Conservation (phyloP, 2,329 filamentous ascomycete species). For the Podosphaera xanthii region DNA sequence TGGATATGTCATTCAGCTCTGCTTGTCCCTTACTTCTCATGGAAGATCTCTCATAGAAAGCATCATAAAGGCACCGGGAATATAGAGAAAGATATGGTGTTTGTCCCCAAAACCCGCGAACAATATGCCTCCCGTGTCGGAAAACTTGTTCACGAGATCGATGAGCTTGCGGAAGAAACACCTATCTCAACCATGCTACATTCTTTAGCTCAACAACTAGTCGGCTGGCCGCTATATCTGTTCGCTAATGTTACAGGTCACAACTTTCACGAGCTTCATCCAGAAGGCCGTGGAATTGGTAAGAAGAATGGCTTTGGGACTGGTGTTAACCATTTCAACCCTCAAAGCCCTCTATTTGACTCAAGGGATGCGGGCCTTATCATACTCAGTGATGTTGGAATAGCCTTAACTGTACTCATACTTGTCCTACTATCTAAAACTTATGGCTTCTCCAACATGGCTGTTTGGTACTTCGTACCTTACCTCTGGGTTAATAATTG, state of each 20-base stretch:
- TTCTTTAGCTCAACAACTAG: constrained; percentile 65
- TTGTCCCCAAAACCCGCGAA: constrained; percentile 78
- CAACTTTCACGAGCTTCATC: constrained; percentile 77
- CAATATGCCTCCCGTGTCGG: constrained; percentile 57
- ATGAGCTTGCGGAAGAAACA: constrained; percentile 84
- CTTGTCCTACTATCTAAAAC: constrained; percentile 42
- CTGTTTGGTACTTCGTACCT: constrained; percentile 85
- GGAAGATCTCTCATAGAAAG: constrained; percentile 98
- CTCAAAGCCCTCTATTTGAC: constrained; percentile 74
- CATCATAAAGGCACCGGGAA: constrained; percentile 98
- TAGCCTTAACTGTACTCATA: constrained; percentile 35
- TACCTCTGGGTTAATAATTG: constrained; percentile 99
- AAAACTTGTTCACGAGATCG: constrained; percentile 54
- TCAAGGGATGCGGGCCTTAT: constrained; percentile 76
- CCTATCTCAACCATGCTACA: constrained; percentile 57
- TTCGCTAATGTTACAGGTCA: constrained; percentile 85
- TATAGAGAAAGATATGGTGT: constrained; percentile 97
- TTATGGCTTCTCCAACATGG: constrained; percentile 67
- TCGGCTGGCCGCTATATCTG: constrained; percentile 87
- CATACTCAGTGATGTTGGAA: constrained; percentile 63
- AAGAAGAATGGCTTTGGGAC: constrained; percentile 62
- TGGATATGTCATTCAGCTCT: constrained; percentile 78
- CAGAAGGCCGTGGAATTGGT: constrained; percentile 79
- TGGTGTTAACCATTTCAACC: constrained; percentile 90
- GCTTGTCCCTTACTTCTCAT: constrained; percentile 93